phyloP scores from a whole-genome alignment of 2,329 filamentous ascomycete genomes.

The Trichoderma sp. region DNA sequence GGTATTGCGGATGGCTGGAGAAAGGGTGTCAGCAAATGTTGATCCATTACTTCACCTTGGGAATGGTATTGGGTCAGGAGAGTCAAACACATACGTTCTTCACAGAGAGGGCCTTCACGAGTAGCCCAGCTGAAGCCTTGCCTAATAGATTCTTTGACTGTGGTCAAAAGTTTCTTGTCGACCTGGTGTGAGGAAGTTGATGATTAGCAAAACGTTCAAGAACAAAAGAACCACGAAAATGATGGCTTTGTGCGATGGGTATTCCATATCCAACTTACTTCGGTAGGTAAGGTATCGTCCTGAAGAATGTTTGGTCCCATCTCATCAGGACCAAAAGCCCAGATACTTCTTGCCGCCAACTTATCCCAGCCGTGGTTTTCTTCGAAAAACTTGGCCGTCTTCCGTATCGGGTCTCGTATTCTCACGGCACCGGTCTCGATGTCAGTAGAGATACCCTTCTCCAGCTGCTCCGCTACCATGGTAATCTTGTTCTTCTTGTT shows the following conservation, averaged over 20 bases:
- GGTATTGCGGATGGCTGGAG: conserved; percentile 86
- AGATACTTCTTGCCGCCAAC: conserved; percentile 90
- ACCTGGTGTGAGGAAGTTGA: conserved; percentile 55
- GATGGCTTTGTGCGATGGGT: background rate
- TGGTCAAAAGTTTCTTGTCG: conserved; percentile 86
- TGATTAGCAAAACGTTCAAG: background rate
- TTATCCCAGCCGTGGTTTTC: conserved; percentile 97
- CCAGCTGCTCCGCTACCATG: conserved; percentile 95
- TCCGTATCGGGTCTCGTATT: conserved; percentile 89
- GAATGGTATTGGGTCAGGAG: no score
- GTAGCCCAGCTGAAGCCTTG: conserved; percentile 98
- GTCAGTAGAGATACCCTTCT: conserved; percentile 91
- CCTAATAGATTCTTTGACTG: conserved; percentile 87
- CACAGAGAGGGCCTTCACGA: conserved; percentile 91
- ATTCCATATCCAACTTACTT: conserved; percentile 56
- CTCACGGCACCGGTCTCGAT: conserved; percentile 89
- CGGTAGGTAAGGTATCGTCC: conserved; percentile 91
- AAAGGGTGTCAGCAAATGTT: conserved; percentile 35
- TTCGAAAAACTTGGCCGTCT: conserved; percentile 96
- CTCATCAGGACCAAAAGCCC: conserved; percentile 97
- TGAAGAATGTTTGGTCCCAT: conserved; percentile 93
- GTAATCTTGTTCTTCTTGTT: conserved; percentile 99
- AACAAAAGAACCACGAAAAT: background rate
- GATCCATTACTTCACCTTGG: no score
- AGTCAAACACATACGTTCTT: conserved; percentile 79